Conservation (phyloP, 2,329 filamentous ascomycete species). For the Claviceps monticola region DNA sequence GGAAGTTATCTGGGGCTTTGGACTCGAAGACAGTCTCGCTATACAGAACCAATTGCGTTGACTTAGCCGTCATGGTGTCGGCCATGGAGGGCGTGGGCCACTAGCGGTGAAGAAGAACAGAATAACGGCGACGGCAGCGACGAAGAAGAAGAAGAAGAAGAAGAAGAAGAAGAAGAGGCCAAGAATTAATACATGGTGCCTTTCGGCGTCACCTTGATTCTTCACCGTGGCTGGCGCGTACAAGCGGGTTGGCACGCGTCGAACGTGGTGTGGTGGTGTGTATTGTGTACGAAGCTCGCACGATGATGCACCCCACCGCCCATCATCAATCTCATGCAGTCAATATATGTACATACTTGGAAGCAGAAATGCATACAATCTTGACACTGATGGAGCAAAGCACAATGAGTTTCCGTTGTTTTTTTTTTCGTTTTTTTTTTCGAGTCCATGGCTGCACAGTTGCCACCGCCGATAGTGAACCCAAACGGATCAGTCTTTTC, state of each 20-base stretch:
- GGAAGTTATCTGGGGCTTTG: slow-evolving; percentile 40
- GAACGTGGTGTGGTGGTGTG: not conserved
- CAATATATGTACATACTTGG: not conserved
- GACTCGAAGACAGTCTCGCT: slow-evolving; percentile 45
- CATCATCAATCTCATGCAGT: not conserved
- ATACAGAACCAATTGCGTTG: slow-evolving; percentile 29
- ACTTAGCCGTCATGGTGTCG: slow-evolving; percentile 13
- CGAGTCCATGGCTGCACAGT: not conserved
- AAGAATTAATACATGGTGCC: not conserved
- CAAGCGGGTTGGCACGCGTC: not conserved
- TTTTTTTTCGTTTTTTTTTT: not conserved
- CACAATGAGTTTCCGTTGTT: not conserved
- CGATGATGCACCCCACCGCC: not conserved
- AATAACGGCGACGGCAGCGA: not conserved
- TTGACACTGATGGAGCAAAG: not conserved
- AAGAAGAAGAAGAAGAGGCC: not conserved
- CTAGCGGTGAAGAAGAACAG: not conserved
- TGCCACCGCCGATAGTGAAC: not conserved
- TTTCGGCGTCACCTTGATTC: not conserved
- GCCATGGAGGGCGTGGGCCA: not conserved
- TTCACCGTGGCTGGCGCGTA: not conserved
- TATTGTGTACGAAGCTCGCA: not conserved
- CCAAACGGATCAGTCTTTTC: not conserved
- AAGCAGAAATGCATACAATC: not conserved
- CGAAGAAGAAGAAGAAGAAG: not conserved